A percentile compares a stretch with the other conserved stretches of the same genome.
These are phyloP conservation scores for Basidioascus undulatus DNA, from an alignment of 768 basidiomycete species.

Conservation along the genomic window DNA sequence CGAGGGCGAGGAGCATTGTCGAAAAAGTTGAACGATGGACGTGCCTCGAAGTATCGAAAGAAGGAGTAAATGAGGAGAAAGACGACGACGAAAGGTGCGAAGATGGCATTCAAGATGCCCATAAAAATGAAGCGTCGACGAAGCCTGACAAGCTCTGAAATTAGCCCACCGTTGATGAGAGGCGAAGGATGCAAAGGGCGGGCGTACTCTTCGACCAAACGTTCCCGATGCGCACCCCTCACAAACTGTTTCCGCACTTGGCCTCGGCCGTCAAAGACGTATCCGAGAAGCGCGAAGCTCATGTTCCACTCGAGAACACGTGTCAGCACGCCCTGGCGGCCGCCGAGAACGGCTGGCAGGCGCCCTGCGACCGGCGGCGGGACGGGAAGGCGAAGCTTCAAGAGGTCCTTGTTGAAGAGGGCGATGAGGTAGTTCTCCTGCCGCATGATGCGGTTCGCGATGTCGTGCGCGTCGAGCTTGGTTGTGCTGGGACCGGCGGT, in stretches of 20 bases:
- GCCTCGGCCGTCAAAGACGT: slow-evolving; percentile 74
- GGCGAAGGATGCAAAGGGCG: neutral
- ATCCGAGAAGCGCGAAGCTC: slow-evolving; percentile 82
- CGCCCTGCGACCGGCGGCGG: slow-evolving; percentile 27
- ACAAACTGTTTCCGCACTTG: slow-evolving; percentile 75
- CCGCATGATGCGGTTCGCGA: slow-evolving; percentile 90
- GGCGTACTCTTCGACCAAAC: slow-evolving; percentile 59
- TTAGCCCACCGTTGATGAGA: neutral
- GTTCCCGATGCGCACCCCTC: slow-evolving; percentile 52
- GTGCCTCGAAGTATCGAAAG: slow-evolving; percentile 96
- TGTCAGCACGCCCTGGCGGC: slow-evolving; percentile 33
- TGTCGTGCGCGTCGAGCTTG: slow-evolving; percentile 90
- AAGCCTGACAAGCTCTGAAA: slow-evolving; percentile 26
- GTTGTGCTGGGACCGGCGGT: neutral
- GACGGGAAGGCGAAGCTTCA: slow-evolving; percentile 70
- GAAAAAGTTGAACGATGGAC: slow-evolving; percentile 11
- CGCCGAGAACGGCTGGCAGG: slow-evolving; percentile 11
- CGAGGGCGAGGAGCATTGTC: neutral
- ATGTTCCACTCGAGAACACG: slow-evolving; percentile 93
- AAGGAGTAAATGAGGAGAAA: slow-evolving; percentile 97
- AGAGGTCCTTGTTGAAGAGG: slow-evolving; percentile 82
- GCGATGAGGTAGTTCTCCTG: slow-evolving; percentile 98
- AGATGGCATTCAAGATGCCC: slow-evolving; percentile 83
- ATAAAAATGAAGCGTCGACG: slow-evolving; percentile 78
- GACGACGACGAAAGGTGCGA: slow-evolving; percentile 86